Base-by-base conservation (phyloP, 768 basidiomycete genomes). In the Candolleomyces aberdarensis region DNA sequence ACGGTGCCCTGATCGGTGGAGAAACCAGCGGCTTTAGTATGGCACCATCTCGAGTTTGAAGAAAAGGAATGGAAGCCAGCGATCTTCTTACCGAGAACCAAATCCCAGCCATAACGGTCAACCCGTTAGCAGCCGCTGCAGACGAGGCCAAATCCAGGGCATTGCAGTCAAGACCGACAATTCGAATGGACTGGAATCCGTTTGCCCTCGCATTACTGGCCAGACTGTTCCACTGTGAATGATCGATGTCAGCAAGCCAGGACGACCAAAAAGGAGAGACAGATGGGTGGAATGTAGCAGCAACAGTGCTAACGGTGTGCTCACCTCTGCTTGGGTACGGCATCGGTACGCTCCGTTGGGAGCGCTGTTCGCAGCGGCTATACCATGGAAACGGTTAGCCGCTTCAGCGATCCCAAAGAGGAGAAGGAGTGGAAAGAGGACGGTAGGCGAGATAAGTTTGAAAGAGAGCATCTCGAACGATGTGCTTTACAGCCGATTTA, bases 141-240 rank as follows among this genome's bases (percentile, higher is more conserved):
- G 70, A 64, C 5, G 77, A 76, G 17, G 75, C 75, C 29, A 67
- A 46, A 26, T 72, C 70, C 20, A 78, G 60, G 8, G 77, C 75
- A 57, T 74, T 65, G 58, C 75, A 77, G 54, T 78, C 76, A 56
- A 77, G 75, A 14, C 73, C 76, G 15, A 68, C 57, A 44, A 78
- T 70, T 17, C 74, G 71, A 56, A 77, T 71, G 5, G 77, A 65
- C 11, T 63, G 66, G 65, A 77, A 77, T 5, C 75, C 76, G 41
- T 67, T 56, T 40, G 59, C 61, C 52, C 65, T 72, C 3, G 76
- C 71, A 49, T 70, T 64, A 8, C 62, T 67, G 10, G 74, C 76
- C 31, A 77, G 48, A 2, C 58, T 44, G 56, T 74, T 76, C 76
- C 76, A 77, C 75, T 78, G 20, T n/a, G 5, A 43, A 13, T 11